Evolutionary conservation across 352 stramenopile species (phyloP), one percentile per base, ranked within the genome.

Genomic region (Chrysophaeum taylorii): DNA sequence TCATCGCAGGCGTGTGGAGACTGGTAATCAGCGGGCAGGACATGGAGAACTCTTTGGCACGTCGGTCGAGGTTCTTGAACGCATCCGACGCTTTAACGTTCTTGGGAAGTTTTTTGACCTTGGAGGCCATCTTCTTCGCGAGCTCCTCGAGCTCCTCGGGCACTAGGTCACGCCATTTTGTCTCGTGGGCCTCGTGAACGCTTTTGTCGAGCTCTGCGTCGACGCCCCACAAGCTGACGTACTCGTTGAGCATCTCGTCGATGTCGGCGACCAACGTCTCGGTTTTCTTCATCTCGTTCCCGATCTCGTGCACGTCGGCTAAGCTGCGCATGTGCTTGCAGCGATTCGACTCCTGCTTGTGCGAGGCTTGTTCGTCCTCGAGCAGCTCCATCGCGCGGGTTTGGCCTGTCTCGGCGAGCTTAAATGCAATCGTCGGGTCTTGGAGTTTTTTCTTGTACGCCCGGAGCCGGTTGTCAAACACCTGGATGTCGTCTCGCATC

Each of bases 401-500:
- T 1, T 57, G 52, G 35, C 74, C 74, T 23, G 69, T 76, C 12
- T 21, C 54, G 31, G 68, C 61, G n/a, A 70, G 27, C 53, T 75
- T 74, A 39, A 75, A 79, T 12, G 61, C 71, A 35, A 54, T 42
- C 33, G 73, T 53, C 36, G 43, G 48, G 25, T 66, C 57, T 1
- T 29, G 29, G 5, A 78, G 27, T 18, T 70, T 69, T 38, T 76
- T 72, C 45, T 73, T 73, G 37, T 79, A 73, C 14, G 21, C 29
- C 14, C 80, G 71, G 31, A 95, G 83, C 33, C 80, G 82, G 53
- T 83, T 85, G 70, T 95, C 89, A 73, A 95, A 96, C 39, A 79
- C 77, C n/a, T 85, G 52, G 57, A 95, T 93, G 61, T 91, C 89
- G 41, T 90, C 85, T 54, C 94, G 85, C 0, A 89, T 93, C 75